Evolutionary conservation across 495 filamentous ascomycete genomes (phyloP), one percentile per base, ranked within the genome.

Genomic region (Pyronema domesticum): DNA sequence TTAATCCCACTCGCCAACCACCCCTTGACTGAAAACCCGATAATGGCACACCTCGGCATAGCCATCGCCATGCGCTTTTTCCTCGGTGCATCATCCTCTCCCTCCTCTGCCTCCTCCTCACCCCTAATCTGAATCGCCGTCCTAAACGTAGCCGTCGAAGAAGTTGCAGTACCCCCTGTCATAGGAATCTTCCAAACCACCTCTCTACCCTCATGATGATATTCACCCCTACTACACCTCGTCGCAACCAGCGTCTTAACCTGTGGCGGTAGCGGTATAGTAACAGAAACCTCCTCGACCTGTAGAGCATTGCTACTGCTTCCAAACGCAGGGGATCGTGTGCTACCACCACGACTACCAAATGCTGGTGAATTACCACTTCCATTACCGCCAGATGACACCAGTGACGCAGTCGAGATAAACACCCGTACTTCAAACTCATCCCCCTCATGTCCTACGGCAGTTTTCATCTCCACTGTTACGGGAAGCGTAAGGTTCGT

Each of bases 1-100:
- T 79, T 88, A 55, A 99, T 82, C 30, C 91, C 91, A 64, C 91
- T 96, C 6, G 88, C 80, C 57, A 96, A 70, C 91, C 91, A 96
- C 10, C 93, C 93, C 66, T 86, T 88, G 11, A 95, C 86, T 30
- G 80, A 78, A 68, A 99, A 99, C 46, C 83, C 88, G 44, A 95
- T 79, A 4, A 80, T 80, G 5, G 87, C 86, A 48, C 84, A 88
- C 54, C 75, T 83, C 10, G 91, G 91, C 91, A 99, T 99, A 3
- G 95, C 74, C 42, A 78, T 80, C 60, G 81, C 80, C 64, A 89
- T 89, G 62, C 81, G 65, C 53, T 40, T 55, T 7, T 61, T 50
- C 42, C 42, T 70, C 69, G 33, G 68, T 62, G 59, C 77, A 50
- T 85, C 82, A 33, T 78, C 71, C 60, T 73, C 71, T 0, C 63